Evolutionary conservation across 345 rosid species (phyloP).

Genomic region (Populus alba): DNA sequence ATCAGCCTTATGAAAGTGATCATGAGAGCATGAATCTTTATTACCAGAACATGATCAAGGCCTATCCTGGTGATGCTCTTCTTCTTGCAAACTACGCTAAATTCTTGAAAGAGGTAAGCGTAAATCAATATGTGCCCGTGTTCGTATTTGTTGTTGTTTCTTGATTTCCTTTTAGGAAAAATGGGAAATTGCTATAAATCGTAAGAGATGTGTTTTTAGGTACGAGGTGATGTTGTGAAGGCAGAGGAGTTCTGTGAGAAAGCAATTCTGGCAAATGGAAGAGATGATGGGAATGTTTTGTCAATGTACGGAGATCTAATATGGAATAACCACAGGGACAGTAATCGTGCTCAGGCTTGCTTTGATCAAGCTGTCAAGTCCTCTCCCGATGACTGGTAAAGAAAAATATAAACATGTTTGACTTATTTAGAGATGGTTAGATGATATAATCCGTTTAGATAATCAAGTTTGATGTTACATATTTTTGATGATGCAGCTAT

Average conservation of each 20-base stretch:
- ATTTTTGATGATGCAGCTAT: slow-evolving; percentile 29
- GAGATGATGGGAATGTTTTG: slow-evolving; percentile 41
- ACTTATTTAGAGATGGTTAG: too few relatives aligned
- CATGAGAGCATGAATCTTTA: slow-evolving; percentile 37
- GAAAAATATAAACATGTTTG: not conserved
- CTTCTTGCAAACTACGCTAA: slow-evolving; percentile 54
- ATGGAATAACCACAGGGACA: slow-evolving; percentile 47
- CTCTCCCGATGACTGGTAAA: slow-evolving; percentile 50
- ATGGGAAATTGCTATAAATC: too few relatives aligned
- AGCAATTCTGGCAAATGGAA: slow-evolving; percentile 37
- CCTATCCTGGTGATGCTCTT: slow-evolving; percentile 42
- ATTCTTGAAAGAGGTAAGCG: slow-evolving; percentile 50
- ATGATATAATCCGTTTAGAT: too few relatives aligned
- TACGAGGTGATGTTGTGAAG: slow-evolving; percentile 34
- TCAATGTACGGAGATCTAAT: slow-evolving; percentile 51
- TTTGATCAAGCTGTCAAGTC: slow-evolving; percentile 49
- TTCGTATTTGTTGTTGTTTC: too few relatives aligned
- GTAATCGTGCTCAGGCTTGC: slow-evolving; percentile 40
- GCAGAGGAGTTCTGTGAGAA: slow-evolving; percentile 50
- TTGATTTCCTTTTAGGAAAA: too few relatives aligned
- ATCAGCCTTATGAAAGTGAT: slow-evolving; percentile 13
- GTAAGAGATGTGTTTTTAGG: slow-evolving; percentile 13
- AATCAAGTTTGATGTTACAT: too few relatives aligned
- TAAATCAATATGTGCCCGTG: not conserved
- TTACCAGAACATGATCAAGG: slow-evolving; percentile 44